Conservation (phyloP, 768 basidiomycete species). For the Suillus tomentosus region DNA sequence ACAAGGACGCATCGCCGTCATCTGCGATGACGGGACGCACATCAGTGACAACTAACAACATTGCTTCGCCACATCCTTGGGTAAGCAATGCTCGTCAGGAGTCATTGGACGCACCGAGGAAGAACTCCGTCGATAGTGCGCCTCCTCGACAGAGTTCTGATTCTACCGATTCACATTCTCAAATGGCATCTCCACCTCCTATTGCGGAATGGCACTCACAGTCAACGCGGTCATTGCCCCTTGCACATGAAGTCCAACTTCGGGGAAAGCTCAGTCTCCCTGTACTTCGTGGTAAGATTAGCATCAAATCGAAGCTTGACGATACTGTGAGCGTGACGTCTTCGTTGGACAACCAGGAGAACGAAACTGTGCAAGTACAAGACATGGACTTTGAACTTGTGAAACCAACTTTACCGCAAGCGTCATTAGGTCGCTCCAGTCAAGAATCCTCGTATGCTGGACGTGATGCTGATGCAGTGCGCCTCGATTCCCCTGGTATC, state of each 20-base stretch:
- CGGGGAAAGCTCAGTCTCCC: slow-evolving; percentile 71
- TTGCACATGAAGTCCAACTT: slow-evolving; percentile 38
- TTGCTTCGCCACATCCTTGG: slow-evolving; percentile 18
- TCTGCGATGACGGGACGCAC: slow-evolving; percentile 10
- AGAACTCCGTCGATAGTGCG: slow-evolving; percentile 23
- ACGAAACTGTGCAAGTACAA: slow-evolving; percentile 70
- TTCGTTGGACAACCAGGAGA: slow-evolving; percentile 29
- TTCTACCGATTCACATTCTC: slow-evolving; percentile 35
- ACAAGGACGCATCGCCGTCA: slow-evolving; percentile 24
- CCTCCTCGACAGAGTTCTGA: slow-evolving; percentile 25
- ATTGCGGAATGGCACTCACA: slow-evolving; percentile 41
- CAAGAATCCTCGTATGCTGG: slow-evolving; percentile 52
- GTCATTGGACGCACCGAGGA: slow-evolving; percentile 24
- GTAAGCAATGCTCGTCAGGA: slow-evolving; percentile 14
- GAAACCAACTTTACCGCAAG: slow-evolving; percentile 53
- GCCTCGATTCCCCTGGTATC: slow-evolving; percentile 23
- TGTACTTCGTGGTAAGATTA: slow-evolving; percentile 52
- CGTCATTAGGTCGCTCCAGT: slow-evolving; percentile 45
- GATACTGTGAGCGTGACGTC: slow-evolving; percentile 29
- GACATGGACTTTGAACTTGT: slow-evolving; percentile 85
- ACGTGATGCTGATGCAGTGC: slow-evolving; percentile 24
- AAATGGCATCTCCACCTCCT: slow-evolving; percentile 42
- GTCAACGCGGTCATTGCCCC: slow-evolving; percentile 25
- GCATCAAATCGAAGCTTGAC: slow-evolving; percentile 31
- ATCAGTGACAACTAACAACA: slow-evolving; percentile 19